Conservation (phyloP, 805 yeast species). For the Ogataea nakhonphanomensis region DNA sequence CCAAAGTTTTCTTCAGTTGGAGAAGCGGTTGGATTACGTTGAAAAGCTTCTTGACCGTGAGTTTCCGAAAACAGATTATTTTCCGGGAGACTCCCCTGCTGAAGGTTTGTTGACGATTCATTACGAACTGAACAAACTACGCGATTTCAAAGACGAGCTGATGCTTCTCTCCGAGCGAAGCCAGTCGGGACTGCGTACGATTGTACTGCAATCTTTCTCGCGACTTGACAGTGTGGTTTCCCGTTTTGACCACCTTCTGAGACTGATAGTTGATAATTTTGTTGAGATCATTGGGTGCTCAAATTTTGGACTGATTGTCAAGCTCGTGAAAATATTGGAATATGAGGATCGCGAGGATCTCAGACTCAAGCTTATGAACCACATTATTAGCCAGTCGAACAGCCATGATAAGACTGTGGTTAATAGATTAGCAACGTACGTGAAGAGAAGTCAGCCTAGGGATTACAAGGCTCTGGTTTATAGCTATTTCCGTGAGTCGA, state of each 20-base stretch:
- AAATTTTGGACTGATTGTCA: slow-evolving; percentile 63
- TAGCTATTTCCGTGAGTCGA: slow-evolving; percentile 53
- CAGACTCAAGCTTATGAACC: slow-evolving; percentile 34
- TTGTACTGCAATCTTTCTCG: slow-evolving; percentile 53
- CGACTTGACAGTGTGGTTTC: slow-evolving; percentile 47
- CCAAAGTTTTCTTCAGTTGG: slow-evolving; percentile 56
- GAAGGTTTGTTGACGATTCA: slow-evolving; percentile 65
- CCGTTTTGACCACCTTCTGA: slow-evolving; percentile 62
- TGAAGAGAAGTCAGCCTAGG: slow-evolving; percentile 46
- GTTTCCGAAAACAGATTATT: slow-evolving; percentile 24
- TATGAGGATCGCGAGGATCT: slow-evolving; percentile 77
- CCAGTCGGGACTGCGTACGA: slow-evolving; percentile 62
- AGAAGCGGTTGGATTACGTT: slow-evolving; percentile 46
- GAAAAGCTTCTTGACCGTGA: slow-evolving; percentile 51
- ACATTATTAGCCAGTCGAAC: slow-evolving; percentile 12
- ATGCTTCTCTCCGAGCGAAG: slow-evolving; percentile 44
- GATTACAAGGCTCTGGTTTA: slow-evolving; percentile 62
- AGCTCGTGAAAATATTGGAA: slow-evolving; percentile 74
- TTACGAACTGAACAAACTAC: slow-evolving; percentile 60
- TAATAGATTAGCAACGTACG: slow-evolving; percentile 32
- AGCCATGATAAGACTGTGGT: slow-evolving; percentile 11
- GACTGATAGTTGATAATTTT: slow-evolving; percentile 61
- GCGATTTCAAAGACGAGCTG: slow-evolving; percentile 79
- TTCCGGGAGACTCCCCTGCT: slow-evolving; percentile 40
- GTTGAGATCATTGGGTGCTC: slow-evolving; percentile 66